These are phyloP conservation scores for Epichloe bromicola DNA, from an alignment of 2,329 filamentous ascomycete species.

Conservation along the genomic window DNA sequence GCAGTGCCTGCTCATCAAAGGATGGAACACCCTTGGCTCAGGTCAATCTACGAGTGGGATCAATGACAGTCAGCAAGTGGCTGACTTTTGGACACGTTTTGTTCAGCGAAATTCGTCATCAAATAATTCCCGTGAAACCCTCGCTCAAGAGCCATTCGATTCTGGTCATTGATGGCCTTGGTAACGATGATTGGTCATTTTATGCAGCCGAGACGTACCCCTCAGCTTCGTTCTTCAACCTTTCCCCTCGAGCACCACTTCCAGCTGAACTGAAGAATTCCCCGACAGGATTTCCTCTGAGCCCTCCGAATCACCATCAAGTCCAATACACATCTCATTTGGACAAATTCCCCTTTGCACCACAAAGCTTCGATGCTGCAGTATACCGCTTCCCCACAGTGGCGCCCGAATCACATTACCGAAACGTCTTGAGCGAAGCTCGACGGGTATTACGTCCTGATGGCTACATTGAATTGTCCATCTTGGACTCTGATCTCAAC, in stretches of 20 bases:
- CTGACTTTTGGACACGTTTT: constrained; percentile 72
- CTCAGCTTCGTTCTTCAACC: constrained; percentile 61
- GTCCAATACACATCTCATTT: constrained; percentile 52
- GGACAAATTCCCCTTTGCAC: constrained; percentile 60
- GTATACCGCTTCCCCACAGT: constrained; percentile 66
- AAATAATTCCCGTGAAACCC: constrained; percentile 37
- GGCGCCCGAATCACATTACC: constrained; percentile 53
- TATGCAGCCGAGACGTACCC: constrained; percentile 74
- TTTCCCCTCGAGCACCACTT: constrained; percentile 46
- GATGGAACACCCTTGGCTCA: constrained; percentile 52
- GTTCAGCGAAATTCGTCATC: constrained; percentile 66
- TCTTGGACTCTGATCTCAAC: constrained; percentile 68
- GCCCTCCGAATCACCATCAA: constrained; percentile 61
- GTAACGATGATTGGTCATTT: constrained; percentile 75
- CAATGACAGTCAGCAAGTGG: constrained; percentile 80
- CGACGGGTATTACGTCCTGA: constrained; percentile 67
- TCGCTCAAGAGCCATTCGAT: constrained; percentile 43
- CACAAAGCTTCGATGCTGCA: constrained; percentile 62
- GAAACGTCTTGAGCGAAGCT: constrained; percentile 59
- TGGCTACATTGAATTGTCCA: constrained; percentile 65
- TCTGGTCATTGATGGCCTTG: constrained; percentile 68
- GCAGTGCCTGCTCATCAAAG: constrained; percentile 34
- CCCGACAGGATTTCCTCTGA: constrained; percentile 36
- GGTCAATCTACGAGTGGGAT: constrained; percentile 66
- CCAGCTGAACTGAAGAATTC: constrained; percentile 29